Base-by-base conservation (phyloP, 108 stramenopile genomes). In the Chaetoceros muelleri region DNA sequence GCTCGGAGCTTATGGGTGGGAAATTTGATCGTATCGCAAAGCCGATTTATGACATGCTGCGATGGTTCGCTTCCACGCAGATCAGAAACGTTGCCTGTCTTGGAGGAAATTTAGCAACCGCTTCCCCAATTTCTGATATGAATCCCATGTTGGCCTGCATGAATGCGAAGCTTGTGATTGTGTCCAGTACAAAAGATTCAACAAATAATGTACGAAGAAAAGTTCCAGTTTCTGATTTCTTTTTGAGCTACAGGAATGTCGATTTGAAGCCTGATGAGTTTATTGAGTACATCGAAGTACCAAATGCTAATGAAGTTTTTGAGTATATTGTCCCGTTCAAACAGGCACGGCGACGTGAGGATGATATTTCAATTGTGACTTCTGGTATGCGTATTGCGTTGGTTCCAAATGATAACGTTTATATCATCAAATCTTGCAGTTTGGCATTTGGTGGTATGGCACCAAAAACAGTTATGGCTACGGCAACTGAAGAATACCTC, bases 61-160 rank as follows among this genome's bases (percentile, higher is more conserved):
- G 93, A 2, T 97, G 96, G 96, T 97, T 97, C 57, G 96, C 94
- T 10, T 95, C 94, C 2, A 92, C 90, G 13, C 96, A 97, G 65
- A 95, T 97, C 52, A 72, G 96, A 18, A 97, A 97, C 57, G 93
- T 93, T 26, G 94, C 94, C 0, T 90, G 90, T 52, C 67, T 97
- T 3, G 96, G 90, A 46, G 96, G 96, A 7, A 97, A 95, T 65
- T 71, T 97, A 5, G 96, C 84, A 17, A 95, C 94, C 7, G 96
- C 96, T 13, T 91, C 88, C 52, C 96, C 96, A 17, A 95, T 95
- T 52, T 85, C 89, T 0, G 96, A 97, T 65, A 95, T 95, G 95
- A 95, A 95, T 64, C 94, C 96, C 0, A 65, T 95, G 64, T 66
- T 97, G 30, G 83, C 83, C 22, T 57, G 80, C 0, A 69, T 79